phyloP scores from a whole-genome alignment of 148 eudicot genomes.

The Rhododendron ovatum region DNA sequence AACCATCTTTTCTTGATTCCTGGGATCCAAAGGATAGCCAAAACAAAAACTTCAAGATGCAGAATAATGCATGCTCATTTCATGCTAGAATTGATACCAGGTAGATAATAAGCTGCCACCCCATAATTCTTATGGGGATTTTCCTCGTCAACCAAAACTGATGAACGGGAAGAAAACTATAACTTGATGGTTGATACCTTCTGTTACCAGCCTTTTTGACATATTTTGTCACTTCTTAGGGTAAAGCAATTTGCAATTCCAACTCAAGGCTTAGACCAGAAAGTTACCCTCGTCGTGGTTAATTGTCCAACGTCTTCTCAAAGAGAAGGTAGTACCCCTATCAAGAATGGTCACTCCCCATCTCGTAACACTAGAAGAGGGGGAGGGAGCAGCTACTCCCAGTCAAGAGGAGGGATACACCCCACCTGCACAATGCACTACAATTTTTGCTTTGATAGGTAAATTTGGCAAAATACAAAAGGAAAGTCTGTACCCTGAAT shows the following conservation, averaged over 20 bases:
- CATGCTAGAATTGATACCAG: background rate
- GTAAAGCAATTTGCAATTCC: background rate
- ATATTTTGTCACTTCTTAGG: background rate
- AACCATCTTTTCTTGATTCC: background rate
- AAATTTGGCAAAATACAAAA: background rate
- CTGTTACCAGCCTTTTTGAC: background rate
- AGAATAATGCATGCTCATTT: background rate
- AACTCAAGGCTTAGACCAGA: background rate
- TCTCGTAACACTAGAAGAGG: background rate
- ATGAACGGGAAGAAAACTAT: background rate
- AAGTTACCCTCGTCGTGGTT: background rate
- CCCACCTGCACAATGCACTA: background rate
- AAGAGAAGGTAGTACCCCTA: background rate
- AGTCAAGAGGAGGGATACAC: background rate
- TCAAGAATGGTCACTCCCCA: background rate
- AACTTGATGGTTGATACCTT: background rate
- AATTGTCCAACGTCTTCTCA: background rate
- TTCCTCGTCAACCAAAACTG: background rate
- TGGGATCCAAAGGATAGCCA: background rate
- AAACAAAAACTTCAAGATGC: background rate
- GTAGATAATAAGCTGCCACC: background rate
- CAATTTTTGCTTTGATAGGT: background rate
- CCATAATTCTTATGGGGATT: background rate
- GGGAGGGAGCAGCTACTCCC: background rate
- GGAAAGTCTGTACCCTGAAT: no score